phyloP scores from a whole-genome alignment of 441 rosid species.

The California macrophylla region DNA sequence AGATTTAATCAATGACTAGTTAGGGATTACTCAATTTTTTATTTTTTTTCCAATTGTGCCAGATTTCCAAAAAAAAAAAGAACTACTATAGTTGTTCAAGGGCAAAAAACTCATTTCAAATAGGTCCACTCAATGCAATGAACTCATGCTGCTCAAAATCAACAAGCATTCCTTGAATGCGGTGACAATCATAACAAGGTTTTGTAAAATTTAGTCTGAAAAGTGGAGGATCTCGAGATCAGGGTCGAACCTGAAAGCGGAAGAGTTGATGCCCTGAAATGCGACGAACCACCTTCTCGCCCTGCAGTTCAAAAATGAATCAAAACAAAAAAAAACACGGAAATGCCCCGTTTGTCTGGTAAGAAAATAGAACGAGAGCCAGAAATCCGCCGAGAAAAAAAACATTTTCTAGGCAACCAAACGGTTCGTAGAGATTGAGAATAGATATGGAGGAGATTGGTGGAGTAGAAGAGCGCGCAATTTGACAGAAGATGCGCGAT shows the following conservation, averaged over 20 bases:
- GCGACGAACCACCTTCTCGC: constrained; percentile 74
- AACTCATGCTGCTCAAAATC: neutral
- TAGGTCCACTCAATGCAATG: neutral
- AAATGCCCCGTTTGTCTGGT: constrained; percentile 12
- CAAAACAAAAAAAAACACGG: neutral
- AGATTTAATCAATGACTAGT: too few species aligned
- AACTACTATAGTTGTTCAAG: neutral
- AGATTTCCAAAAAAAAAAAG: neutral
- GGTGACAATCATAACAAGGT: neutral
- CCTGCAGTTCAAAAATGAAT: constrained; percentile 34
- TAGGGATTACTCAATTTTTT: too few species aligned
- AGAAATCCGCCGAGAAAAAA: constrained; percentile 5
- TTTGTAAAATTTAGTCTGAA: neutral
- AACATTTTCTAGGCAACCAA: constrained; percentile 12
- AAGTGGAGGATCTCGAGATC: neutral
- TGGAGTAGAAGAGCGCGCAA: constrained; percentile 40
- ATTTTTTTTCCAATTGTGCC: too few species aligned
- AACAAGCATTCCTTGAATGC: neutral
- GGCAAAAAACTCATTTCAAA: neutral
- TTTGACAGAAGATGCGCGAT: constrained; percentile 68
- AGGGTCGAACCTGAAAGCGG: constrained; percentile 57
- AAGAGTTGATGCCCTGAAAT: constrained; percentile 74
- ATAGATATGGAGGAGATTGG: constrained; percentile 24
- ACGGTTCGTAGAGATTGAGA: neutral
- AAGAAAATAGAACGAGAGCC: constrained; percentile 2